These are phyloP conservation scores for Saprolegnia diclina DNA, from an alignment of 352 stramenopile genomes.

Conservation along the genomic window DNA sequence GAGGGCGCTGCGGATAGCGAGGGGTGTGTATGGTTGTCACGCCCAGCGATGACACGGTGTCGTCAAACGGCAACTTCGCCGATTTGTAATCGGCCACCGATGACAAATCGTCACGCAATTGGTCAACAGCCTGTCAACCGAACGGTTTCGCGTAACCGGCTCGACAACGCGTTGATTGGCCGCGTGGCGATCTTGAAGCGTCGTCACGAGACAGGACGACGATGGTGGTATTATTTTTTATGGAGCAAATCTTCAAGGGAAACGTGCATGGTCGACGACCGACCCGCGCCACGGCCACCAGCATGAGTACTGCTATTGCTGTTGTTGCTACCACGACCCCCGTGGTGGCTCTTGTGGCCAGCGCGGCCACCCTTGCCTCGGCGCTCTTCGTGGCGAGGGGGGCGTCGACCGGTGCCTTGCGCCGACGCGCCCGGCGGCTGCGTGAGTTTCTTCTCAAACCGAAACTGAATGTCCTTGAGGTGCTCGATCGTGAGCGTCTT, in stretches of 20 bases:
- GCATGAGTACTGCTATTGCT: background rate
- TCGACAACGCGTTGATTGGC: background rate
- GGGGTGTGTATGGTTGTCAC: background rate
- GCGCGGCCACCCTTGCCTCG: background rate
- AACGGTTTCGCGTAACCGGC: background rate
- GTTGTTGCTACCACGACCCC: background rate
- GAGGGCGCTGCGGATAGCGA: background rate
- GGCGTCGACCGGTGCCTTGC: background rate
- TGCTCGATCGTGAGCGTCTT: constrained; percentile 12
- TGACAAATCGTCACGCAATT: constrained; percentile 5
- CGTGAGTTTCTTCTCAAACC: background rate
- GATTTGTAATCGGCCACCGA: constrained; percentile 1
- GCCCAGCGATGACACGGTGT: background rate
- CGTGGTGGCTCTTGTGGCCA: background rate
- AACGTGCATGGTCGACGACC: background rate
- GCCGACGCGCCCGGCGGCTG: background rate
- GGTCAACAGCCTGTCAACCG: background rate
- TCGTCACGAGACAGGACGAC: no score
- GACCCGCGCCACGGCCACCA: background rate
- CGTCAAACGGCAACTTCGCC: constrained; percentile 4
- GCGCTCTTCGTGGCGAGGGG: background rate
- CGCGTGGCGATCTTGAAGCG: background rate
- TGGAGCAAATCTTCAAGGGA: constrained; percentile 1
- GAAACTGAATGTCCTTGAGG: constrained; percentile 19
- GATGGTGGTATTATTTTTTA: constrained; percentile 2